Conservation (phyloP, 1,284 basidiomycete species). For the Irpex sp. region DNA sequence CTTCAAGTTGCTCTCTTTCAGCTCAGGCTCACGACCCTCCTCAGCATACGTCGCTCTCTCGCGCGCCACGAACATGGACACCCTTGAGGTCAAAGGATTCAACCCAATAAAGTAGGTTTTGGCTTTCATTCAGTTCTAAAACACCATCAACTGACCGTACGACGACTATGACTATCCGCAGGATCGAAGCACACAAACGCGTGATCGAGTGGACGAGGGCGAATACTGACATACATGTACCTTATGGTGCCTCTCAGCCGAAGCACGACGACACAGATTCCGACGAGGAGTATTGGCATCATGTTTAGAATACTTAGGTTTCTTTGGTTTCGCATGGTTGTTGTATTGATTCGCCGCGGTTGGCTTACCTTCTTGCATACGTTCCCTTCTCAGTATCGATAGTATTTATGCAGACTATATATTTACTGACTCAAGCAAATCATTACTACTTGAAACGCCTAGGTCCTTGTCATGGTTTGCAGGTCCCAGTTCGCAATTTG, state of each 20-base stretch:
- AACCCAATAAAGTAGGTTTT: constrained; percentile 21
- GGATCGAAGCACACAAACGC: neutral
- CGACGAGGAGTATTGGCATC: constrained; percentile 1
- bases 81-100: constrained; percentile 26
- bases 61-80: constrained; percentile 24
- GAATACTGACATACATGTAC: constrained; percentile 3
- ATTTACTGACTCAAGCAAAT: too few species aligned
- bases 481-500: too few species aligned
- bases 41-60: constrained; percentile 30
- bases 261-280: neutral
- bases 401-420: too few species aligned
- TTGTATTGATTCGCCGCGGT: too few species aligned
- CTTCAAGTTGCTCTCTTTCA: neutral
- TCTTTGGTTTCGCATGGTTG: too few species aligned
- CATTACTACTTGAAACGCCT: too few species aligned
- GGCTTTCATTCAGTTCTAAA: too few species aligned
- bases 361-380: too few species aligned
- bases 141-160: neutral
- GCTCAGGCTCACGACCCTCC: neutral
- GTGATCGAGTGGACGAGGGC: constrained; percentile 4
- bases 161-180: neutral
- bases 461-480: too few species aligned
- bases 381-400: too few species aligned
- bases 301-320: neutral
- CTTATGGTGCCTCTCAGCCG: neutral